Conservation (phyloP, 2,329 filamentous ascomycete genomes). For the Penicillium vulpinum region DNA sequence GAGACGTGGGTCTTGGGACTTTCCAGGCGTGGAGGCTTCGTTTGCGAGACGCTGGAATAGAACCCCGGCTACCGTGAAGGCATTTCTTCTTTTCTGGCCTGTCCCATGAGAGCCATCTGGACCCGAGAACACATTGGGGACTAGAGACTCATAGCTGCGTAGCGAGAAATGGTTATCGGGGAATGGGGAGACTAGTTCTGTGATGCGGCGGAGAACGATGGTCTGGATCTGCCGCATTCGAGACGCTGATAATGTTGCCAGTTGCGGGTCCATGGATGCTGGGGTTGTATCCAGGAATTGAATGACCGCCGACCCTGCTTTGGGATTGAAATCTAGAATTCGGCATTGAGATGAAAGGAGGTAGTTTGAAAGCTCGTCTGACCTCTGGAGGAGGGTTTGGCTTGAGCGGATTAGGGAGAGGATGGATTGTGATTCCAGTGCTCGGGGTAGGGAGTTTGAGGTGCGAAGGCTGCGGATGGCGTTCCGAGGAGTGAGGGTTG, state of each 20-base stretch:
- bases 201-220: slow-evolving; percentile 49
- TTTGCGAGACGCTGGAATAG: slow-evolving; percentile 46
- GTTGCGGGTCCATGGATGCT: slow-evolving; percentile 8
- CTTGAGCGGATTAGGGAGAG: slow-evolving; percentile 60
- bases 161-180: slow-evolving; percentile 44
- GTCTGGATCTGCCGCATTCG: slow-evolving; percentile 38
- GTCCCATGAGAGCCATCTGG: neutral
- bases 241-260: slow-evolving; percentile 10
- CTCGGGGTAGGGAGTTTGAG: slow-evolving; percentile 63
- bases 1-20: neutral
- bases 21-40: neutral
- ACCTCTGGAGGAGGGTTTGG: slow-evolving; percentile 43
- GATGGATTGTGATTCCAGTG: slow-evolving; percentile 66
- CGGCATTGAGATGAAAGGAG: slow-evolving; percentile 47
- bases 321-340: slow-evolving; percentile 33
- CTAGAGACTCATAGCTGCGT: slow-evolving; percentile 44
- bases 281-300: slow-evolving; percentile 26
- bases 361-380: slow-evolving; percentile 56
- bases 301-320: slow-evolving; percentile 37
- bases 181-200: slow-evolving; percentile 51
- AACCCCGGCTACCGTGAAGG: slow-evolving; percentile 52
- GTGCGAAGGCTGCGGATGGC: slow-evolving; percentile 69
- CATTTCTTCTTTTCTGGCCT: slow-evolving; percentile 34
- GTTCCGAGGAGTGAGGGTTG: slow-evolving; percentile 76
- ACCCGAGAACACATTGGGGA: slow-evolving; percentile 44